Base-by-base conservation (phyloP, 108 stramenopile genomes). In the Nannochloropsis gaditana region DNA sequence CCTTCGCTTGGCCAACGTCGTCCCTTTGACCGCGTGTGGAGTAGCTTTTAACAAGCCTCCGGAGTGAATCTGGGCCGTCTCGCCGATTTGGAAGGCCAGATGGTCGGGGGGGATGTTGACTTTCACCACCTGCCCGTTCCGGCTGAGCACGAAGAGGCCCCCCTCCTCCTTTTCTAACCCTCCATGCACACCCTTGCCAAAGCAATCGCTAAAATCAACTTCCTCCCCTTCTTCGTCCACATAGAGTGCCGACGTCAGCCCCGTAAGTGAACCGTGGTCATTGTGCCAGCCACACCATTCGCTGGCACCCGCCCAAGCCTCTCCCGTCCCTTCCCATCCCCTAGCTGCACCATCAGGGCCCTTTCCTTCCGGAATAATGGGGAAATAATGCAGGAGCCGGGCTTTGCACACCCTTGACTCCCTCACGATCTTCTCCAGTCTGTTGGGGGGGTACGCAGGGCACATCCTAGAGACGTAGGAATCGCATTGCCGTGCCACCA, bases 211-310 rank as follows among this genome's bases (percentile, higher is more conserved):
- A 2, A 85, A 9, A 79, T 31, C 43, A 43, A 59, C 84, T 43
- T 85, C 43, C 21, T 80, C 15, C 9, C 86, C 86, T 21, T 86
- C 86, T 11, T 5, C 10, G 43, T 86, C 92, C 21, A 94, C 81
- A 84, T 94, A 94, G 90, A 96, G 89, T 11, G 94, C 95, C 21
- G 94, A 93, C 4, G 94, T 79, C 21, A 96, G 89, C 9, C 94
- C 95, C 42, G 98, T 98, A 21, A 98, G 86, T 15, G 93, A 94
- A n/a, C 95, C 94, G 79, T 93, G 93, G 84, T 93, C 93, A 85
- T 93, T 85, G 85, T 94, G 93, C 96, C 96, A 97, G 79, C 98
- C 96, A 85, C 98, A 98, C 98, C 98, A 98, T 83, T 90, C 84
- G 45, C 88, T 83, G 43, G 41, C 41, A 42, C 41, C 21, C 21